phyloP scores from a whole-genome alignment of 2,329 filamentous ascomycete species.

The Neonectria coccinea region DNA sequence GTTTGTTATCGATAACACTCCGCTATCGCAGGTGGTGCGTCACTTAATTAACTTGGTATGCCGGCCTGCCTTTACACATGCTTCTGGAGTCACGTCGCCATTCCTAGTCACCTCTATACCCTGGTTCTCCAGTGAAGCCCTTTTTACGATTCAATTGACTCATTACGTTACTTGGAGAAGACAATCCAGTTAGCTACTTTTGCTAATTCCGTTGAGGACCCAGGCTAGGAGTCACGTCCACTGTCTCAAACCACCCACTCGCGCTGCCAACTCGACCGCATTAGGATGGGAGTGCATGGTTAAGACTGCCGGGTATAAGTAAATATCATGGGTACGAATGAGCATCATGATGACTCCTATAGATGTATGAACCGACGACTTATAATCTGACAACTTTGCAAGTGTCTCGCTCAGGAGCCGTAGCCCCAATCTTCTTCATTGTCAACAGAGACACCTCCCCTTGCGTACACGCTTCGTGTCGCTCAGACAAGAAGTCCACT shows the following conservation, averaged over 20 bases:
- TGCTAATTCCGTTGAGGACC: background rate
- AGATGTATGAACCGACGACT: no score
- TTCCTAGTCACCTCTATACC: background rate
- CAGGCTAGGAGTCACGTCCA: background rate
- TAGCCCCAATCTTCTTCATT: background rate
- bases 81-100: background rate
- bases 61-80: constrained; percentile 14
- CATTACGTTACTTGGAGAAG: background rate
- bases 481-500: background rate
- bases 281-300: background rate
- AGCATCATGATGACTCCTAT: background rate
- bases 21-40: constrained; percentile 44
- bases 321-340: background rate
- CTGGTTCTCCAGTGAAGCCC: background rate
- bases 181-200: background rate
- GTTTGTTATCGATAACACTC: constrained; percentile 48
- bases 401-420: background rate
- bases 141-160: constrained; percentile 1
- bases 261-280: background rate
- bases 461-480: background rate
- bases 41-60: constrained; percentile 24
- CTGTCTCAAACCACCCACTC: constrained; percentile 12
- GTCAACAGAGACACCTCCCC: background rate
- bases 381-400: background rate
- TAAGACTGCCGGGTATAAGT: no score